Evolutionary conservation across 2,329 filamentous ascomycete genomes (phyloP), one percentile per base, ranked within the genome.

Genomic region (Aureobasidium mangrovei): DNA sequence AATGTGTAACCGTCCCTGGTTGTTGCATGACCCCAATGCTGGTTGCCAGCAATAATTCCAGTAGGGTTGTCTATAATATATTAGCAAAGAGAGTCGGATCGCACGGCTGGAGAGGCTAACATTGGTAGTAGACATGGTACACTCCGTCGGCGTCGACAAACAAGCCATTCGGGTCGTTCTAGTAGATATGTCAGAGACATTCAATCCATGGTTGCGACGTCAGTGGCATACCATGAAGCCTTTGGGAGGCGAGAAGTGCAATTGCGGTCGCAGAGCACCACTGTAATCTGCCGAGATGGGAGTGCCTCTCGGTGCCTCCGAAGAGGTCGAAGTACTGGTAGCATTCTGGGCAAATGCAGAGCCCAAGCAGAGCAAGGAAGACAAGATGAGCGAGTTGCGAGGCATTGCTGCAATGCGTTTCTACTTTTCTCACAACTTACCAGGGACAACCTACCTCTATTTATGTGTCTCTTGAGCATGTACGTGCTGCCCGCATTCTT

Each of bases 11-110:
- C 68, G 60, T 86, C 82, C 10, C 67, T 62, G 32, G 77, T 81
- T 1, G 81, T 84, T 2, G 81, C 81, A 61, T 85, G 82, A 7
- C 83, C 82, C 83, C 82, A 85, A 60, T 84, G 81, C 61, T 84
- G 77, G 57, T 82, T 80, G 1, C 80, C 80, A 4, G 70, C 77
- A 0, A 77, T 72, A 6, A 69, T 66, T 2, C 63, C 74, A 0
- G 71, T 71, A 1, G 77, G 76, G 54, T 79, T 78, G 59, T 77
- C 73, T 75, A 42, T 54, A 47, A 44, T 56, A 57, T 56, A 42
- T 36, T 45, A 27, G 31, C 3, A 33, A n/a, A 27, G n/a, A 12
- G 27, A 45, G 42, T 4, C 18, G 8, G 18, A 8, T 28, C 18
- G n/a, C 8, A 12, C 42, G 7, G 29, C 27, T 26, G 40, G 38